Percentiles rank a stretch among this genome's conserved stretches.
Conservation (phyloP, 108 stramenopile species). For the Epithemia pelagica region DNA sequence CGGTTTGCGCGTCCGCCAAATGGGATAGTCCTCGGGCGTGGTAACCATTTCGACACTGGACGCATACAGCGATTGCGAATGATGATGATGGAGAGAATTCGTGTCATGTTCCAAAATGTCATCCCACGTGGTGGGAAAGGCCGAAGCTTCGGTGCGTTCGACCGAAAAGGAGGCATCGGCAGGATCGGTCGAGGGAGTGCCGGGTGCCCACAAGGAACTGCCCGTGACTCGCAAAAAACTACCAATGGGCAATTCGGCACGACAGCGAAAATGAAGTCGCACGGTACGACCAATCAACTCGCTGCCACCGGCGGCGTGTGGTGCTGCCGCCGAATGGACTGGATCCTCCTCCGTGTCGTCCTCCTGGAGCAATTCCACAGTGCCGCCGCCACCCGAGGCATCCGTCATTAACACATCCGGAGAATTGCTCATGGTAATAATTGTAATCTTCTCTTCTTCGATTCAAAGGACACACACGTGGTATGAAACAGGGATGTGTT, state of each 20-base stretch:
- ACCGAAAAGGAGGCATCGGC: slow-evolving; percentile 25
- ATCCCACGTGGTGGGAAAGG: slow-evolving; percentile 7
- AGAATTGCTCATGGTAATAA: too few relatives aligned
- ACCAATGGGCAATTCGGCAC: slow-evolving; percentile 71
- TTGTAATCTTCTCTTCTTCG: too few relatives aligned
- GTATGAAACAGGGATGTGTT: too few relatives aligned
- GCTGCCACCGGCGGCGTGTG: neutral
- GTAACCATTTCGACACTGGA: slow-evolving; percentile 80
- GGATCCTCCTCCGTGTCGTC: too few relatives aligned
- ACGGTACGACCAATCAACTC: slow-evolving; percentile 49
- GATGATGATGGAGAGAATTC: neutral
- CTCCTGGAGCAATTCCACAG: too few relatives aligned
- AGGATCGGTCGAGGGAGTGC: slow-evolving; percentile 30
- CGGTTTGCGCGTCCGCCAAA: slow-evolving; percentile 74
- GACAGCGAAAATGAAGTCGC: slow-evolving; percentile 68
- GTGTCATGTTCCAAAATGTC: slow-evolving; percentile 4
- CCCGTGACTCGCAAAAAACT: slow-evolving; percentile 72
- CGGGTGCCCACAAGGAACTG: slow-evolving; percentile 52
- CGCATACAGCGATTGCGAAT: slow-evolving; percentile 23
- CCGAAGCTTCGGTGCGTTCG: neutral
- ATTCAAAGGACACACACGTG: too few relatives aligned
- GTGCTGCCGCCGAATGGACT: too few relatives aligned
- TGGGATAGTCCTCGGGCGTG: slow-evolving; percentile 78
- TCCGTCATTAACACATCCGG: too few relatives aligned
- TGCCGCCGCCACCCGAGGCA: too few relatives aligned